These are phyloP conservation scores for Saccharum hybrid DNA, from an alignment of 202 grass and related monocot species.

Conservation along the genomic window DNA sequence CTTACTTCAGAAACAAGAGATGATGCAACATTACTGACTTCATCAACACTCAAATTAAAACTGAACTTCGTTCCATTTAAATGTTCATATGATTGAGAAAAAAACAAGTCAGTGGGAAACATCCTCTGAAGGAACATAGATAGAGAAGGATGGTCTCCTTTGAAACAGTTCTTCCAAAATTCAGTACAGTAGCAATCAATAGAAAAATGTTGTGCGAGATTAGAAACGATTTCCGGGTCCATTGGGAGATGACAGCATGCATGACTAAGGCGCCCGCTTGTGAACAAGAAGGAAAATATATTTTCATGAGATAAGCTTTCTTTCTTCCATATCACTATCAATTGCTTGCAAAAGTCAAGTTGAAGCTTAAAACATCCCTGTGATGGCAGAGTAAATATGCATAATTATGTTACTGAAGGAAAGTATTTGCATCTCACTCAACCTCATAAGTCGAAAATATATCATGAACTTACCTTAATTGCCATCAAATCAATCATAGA, in stretches of 20 bases:
- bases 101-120: constrained; percentile 48
- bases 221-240: constrained; percentile 60
- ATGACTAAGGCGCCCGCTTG: constrained; percentile 72
- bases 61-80: constrained; percentile 43
- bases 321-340: constrained; percentile 62
- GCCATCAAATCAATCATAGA: constrained; percentile 79
- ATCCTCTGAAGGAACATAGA: constrained; percentile 71
- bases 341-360: constrained; percentile 66
- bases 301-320: constrained; percentile 62
- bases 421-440: constrained; percentile 16
- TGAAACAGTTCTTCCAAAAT: constrained; percentile 76
- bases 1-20: constrained; percentile 76
- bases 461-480: constrained; percentile 62
- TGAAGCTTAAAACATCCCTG: constrained; percentile 81
- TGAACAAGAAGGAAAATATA: constrained; percentile 66
- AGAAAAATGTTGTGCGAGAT: constrained; percentile 49
- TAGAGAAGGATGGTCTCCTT: constrained; percentile 59
- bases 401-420: constrained; percentile 30
- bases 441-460: constrained; percentile 19
- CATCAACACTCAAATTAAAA: constrained; percentile 54
- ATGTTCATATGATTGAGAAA: constrained; percentile 47
- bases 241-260: constrained; percentile 67
- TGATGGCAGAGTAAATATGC: constrained; percentile 26
- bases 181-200: constrained; percentile 47
- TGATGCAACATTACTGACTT: constrained; percentile 57